These are phyloP conservation scores for Coelastrella sp. DNA, from an alignment of 139 green algal genomes.

Conservation along the genomic window DNA sequence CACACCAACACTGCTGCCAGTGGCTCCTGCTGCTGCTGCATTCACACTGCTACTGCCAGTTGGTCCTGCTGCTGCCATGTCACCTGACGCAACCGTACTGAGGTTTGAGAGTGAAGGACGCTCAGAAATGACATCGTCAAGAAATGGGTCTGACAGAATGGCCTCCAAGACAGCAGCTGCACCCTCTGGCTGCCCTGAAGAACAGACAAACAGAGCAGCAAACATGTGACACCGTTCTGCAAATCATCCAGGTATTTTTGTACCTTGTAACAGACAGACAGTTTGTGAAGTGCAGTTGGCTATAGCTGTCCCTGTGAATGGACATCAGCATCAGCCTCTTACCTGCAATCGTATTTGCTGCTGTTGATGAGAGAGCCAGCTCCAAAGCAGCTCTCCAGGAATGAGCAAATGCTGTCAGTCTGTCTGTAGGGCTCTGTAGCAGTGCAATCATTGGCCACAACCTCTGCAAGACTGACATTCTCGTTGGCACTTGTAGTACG, in stretches of 20 bases:
- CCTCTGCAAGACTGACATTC: conserved; percentile 40
- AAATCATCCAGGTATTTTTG: too few relatives aligned
- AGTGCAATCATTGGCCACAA: conserved; percentile 49
- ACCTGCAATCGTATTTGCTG: background rate
- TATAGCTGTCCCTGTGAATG: too few relatives aligned
- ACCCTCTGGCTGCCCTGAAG: background rate
- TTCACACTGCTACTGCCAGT: too few relatives aligned
- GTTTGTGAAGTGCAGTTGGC: too few relatives aligned
- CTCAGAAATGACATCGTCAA: conserved; percentile 32
- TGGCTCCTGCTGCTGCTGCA: background rate
- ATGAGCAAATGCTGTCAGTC: conserved; percentile 43
- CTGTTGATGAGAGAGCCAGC: conserved; percentile 11
- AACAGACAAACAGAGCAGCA: background rate
- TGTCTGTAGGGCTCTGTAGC: conserved; percentile 48
- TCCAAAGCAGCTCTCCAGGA: conserved; percentile 40
- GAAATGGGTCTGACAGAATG: conserved; percentile 43
- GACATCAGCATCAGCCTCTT: background rate
- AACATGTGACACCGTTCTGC: too few relatives aligned
- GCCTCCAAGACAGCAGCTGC: conserved; percentile 15
- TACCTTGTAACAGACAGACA: too few relatives aligned
- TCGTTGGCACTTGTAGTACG: conserved; percentile 32
- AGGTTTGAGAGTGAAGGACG: conserved; percentile 16
- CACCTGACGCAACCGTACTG: background rate
- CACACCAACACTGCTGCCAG: background rate
- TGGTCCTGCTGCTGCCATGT: background rate